Base-by-base conservation (phyloP, 306 rosid genomes). In the Prunus davidiana region DNA sequence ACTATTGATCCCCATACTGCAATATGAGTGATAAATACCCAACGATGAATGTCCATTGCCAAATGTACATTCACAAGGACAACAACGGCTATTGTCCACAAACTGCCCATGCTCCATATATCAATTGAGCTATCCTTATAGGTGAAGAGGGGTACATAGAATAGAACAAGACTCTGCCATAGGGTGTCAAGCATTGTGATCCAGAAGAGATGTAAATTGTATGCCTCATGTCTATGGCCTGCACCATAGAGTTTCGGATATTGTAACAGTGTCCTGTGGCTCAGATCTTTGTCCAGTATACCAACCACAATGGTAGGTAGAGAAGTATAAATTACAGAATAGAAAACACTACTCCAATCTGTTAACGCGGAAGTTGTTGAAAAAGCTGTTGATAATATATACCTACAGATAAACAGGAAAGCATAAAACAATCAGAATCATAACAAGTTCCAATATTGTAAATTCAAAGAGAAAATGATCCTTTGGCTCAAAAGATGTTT, bases 151-250 rank as follows among this genome's bases (percentile, higher is more conserved):
- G 99, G 99, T 28, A 84, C 51, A 78, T 88, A 96, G 82, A 91
- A 92, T 75, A 89, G 92, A 82, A 88, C 97, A 72, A 96, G 93
- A 84, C 99, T 96, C 91, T 96, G 99, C 99, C 99, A 96, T 56
- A 96, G 78, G 27, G 98, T 96, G 89, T 96, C 99, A 38, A 89
- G 78, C 97, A 96, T 92, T 69, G 91, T 91, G 68, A 92, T 84
- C 98, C 98, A 96, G 84, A 96, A 96, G 66, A 92, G 86, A 58
- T 81, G 92, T 81, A 89, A 52, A 82, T 92, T 96, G 80, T 96
- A 96, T 52, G 97, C 95, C 79, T 96, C 99, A 1, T 91, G 93
- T 81, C 97, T 79, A 81, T 96, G 86, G 65, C 99, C 99, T 5
- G 97, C 72, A 66, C 97, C 86, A 87, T 96, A 96, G 43, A 96